Percentiles rank a stretch among this genome's conserved stretches.
Conservation (phyloP, 2,329 filamentous ascomycete species). For the Aspergillus spinulosporus region DNA sequence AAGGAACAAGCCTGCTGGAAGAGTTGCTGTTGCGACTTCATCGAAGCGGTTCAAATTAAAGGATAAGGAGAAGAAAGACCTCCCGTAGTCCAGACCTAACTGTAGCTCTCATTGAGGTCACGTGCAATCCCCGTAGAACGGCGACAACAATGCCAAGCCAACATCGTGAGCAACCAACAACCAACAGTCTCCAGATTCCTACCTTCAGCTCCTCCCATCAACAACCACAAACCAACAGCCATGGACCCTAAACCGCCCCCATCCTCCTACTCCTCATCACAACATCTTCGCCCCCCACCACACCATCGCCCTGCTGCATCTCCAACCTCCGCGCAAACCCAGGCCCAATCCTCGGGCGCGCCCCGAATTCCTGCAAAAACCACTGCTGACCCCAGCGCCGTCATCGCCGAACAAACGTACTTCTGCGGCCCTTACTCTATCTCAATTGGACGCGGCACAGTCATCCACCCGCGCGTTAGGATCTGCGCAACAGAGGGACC, state of each 20-base stretch:
- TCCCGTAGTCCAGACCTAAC: too few species aligned
- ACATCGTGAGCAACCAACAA: background rate
- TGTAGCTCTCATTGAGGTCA: too few species aligned
- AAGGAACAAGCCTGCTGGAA: too few species aligned
- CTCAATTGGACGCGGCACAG: slow-evolving; percentile 71
- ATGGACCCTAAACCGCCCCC: slow-evolving; percentile 7
- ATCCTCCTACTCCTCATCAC: slow-evolving; percentile 20
- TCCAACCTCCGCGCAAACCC: slow-evolving; percentile 13
- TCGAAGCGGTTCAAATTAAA: too few species aligned
- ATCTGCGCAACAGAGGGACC: slow-evolving; percentile 77
- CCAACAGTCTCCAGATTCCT: background rate
- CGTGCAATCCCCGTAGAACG: too few species aligned
- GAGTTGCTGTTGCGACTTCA: too few species aligned
- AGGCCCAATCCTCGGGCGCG: slow-evolving; percentile 26
- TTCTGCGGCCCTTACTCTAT: slow-evolving; percentile 71
- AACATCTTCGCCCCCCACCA: slow-evolving; percentile 24
- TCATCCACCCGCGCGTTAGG: slow-evolving; percentile 82
- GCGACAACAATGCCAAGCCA: background rate
- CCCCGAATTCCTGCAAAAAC: slow-evolving; percentile 37
- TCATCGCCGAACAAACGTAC: slow-evolving; percentile 41
- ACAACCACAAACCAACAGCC: background rate
- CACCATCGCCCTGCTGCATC: slow-evolving; percentile 20
- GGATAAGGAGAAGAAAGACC: too few species aligned
- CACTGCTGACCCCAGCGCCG: slow-evolving; percentile 38
- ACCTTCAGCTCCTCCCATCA: background rate